A percentile compares a stretch with the other conserved stretches of the same genome.
Evolutionary conservation across 108 stramenopile genomes (phyloP).

Genomic region (Fragilariopsis cylindrus): DNA sequence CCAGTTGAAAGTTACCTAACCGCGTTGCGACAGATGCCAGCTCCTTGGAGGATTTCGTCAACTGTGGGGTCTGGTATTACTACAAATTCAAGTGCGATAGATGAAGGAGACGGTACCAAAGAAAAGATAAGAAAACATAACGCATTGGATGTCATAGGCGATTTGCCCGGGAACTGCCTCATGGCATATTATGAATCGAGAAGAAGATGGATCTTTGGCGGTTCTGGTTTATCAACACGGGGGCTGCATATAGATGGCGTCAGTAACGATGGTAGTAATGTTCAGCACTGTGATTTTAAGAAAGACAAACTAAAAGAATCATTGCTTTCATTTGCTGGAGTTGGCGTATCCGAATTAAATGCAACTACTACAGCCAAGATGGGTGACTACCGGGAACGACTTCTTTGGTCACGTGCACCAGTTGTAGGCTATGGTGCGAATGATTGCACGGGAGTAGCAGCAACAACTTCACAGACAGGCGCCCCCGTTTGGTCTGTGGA

Average conservation of each 20-base stretch:
- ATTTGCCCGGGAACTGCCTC: constrained; percentile 62
- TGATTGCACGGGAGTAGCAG: constrained; percentile 62
- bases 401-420: constrained; percentile 59
- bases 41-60: constrained; percentile 51
- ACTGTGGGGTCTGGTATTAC: not conserved
- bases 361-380: constrained; percentile 58
- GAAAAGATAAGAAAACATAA: constrained; percentile 23
- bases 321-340: constrained; percentile 60
- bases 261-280: constrained; percentile 75
- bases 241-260: constrained; percentile 75
- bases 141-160: constrained; percentile 38
- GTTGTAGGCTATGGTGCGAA: constrained; percentile 81
- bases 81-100: not conserved
- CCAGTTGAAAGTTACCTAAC: constrained; percentile 53
- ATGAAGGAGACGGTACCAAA: not conserved
- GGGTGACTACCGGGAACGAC: constrained; percentile 79
- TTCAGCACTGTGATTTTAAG: constrained; percentile 52
- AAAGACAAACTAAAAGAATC: constrained; percentile 44
- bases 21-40: constrained; percentile 60
- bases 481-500: constrained; percentile 75
- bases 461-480: constrained; percentile 74
- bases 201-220: constrained; percentile 83
- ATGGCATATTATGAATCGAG: constrained; percentile 83
- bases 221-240: constrained; percentile 62
- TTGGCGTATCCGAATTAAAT: constrained; percentile 66